These are phyloP conservation scores for Oligophagozyma castellii DNA, from an alignment of 1,139 yeast genomes.

Conservation along the genomic window DNA sequence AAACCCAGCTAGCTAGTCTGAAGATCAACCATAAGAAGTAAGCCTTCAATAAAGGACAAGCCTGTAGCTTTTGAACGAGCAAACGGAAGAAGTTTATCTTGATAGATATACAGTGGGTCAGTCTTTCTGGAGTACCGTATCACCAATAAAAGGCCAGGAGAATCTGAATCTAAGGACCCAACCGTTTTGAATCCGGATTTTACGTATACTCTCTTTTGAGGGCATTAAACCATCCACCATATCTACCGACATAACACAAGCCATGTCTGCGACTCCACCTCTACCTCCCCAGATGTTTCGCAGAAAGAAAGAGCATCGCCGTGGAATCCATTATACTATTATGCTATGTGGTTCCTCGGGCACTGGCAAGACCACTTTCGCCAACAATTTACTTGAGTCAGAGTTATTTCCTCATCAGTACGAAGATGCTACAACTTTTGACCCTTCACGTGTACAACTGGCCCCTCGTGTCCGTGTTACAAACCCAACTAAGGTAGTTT, in stretches of 20 bases:
- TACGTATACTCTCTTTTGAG: not conserved
- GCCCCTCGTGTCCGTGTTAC: conserved; percentile 21
- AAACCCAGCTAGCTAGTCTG: too few relatives aligned
- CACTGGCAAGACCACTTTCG: conserved; percentile 70
- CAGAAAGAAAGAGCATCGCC: conserved; percentile 58
- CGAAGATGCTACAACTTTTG: conserved; percentile 11
- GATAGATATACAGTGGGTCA: too few relatives aligned
- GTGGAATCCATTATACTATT: conserved; percentile 70
- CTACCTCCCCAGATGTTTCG: conserved; percentile 19
- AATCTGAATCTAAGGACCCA: too few relatives aligned
- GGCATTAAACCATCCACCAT: not conserved
- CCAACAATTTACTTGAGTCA: conserved; percentile 59
- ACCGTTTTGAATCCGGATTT: too few relatives aligned
- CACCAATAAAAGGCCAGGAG: too few relatives aligned
- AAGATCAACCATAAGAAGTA: too few relatives aligned
- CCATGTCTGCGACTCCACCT: conserved; percentile 2
- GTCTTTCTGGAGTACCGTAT: too few relatives aligned
- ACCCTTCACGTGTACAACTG: conserved; percentile 5
- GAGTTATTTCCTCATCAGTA: conserved; percentile 47
- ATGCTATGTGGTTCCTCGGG: conserved; percentile 72
- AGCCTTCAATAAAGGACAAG: too few relatives aligned
- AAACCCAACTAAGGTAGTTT: conserved; percentile 24
- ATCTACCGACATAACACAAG: conserved; percentile 2
- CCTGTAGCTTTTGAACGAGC: too few relatives aligned
- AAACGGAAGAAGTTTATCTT: too few relatives aligned